Conservation (phyloP, 2,329 filamentous ascomycete genomes). For the Fusarium brachygibbosum region DNA sequence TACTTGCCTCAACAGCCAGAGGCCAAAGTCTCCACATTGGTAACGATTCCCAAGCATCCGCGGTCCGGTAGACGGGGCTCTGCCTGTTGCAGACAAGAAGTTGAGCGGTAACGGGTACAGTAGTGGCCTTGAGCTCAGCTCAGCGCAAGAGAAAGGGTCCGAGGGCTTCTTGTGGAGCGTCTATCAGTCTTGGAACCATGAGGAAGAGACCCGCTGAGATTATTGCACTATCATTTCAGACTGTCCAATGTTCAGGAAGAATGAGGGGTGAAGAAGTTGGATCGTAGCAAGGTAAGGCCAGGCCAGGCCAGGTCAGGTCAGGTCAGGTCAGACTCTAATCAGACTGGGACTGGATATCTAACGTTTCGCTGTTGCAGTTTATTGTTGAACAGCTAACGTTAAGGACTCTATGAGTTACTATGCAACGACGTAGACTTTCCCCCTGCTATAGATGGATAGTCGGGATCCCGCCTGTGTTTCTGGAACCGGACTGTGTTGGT, state of each 20-base stretch:
- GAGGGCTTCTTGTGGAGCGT: slow-evolving; percentile 37
- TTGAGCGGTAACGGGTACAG: slow-evolving; percentile 24
- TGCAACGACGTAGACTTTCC: neutral
- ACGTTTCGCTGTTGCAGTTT: slow-evolving; percentile 2
- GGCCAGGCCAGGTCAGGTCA: slow-evolving; percentile 11
- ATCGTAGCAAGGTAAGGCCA: slow-evolving; percentile 19
- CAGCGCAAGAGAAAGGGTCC: slow-evolving; percentile 37
- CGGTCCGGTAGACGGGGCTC: slow-evolving; percentile 25
- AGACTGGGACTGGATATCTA: slow-evolving; percentile 11
- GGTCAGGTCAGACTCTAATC: slow-evolving; percentile 1
- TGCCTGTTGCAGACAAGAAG: slow-evolving; percentile 29
- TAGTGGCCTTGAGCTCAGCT: slow-evolving; percentile 24
- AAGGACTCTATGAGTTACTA: slow-evolving; percentile 17
- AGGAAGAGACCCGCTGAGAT: slow-evolving; percentile 27
- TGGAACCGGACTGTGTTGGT: no score
- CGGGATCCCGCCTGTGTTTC: slow-evolving; percentile 24
- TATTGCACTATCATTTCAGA: slow-evolving; percentile 7
- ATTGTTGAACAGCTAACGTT: neutral
- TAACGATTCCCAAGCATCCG: slow-evolving; percentile 14
- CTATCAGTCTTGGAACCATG: slow-evolving; percentile 30
- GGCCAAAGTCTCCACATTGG: slow-evolving; percentile 10
- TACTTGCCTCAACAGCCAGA: slow-evolving; percentile 23
- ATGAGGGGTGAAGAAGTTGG: slow-evolving; percentile 16
- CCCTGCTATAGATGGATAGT: neutral
- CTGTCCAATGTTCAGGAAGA: slow-evolving; percentile 4